Evolutionary conservation across 2,329 filamentous ascomycete species (phyloP), one percentile per base, ranked within the genome.

Genomic region (Fusarium nanum): DNA sequence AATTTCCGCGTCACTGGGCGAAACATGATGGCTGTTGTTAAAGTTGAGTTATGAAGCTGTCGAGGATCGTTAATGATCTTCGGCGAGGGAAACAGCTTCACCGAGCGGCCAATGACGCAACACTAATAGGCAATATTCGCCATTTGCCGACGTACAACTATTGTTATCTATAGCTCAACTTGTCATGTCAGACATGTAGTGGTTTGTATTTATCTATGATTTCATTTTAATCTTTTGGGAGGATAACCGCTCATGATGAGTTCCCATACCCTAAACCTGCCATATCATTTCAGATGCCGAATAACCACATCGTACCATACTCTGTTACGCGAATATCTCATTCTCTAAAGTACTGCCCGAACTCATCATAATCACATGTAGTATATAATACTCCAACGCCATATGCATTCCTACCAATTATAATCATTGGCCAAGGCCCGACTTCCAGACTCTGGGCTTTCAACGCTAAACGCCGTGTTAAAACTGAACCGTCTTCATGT

Each of bases 391-490:
- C 18, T 47, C 30, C 9, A 47, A 72, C 71, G 66, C 66, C 72
- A 59, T 61, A 47, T 37, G 45, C 13, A 48, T 48, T 46, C 37
- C 22, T 25, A 42, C 28, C 60, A 56, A 53, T 55, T 53, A 55
- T 12, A 48, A 50, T 40, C 27, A 42, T 47, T 57, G 27, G 23
- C 42, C 45, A 37, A 53, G 10, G 41, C 49, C 49, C 56, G 34
- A 48, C 41, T 45, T 42, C 40, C 44, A 53, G 47, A 49, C 42
- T 49, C 41, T 57, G 22, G 25, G 50, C 46, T 34, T 32, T 56
- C 28, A 34, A 55, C 63, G 54, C 66, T 53, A 32, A 66, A 73
- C 68, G 68, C 70, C 63, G 18, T 49, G 59, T 60, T 46, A 59
- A 60, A 37, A 37, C 52, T 32, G 34, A 64, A 46, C 40, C 25